phyloP scores from a whole-genome alignment of 495 filamentous ascomycete genomes.

The Darksidea phi region DNA sequence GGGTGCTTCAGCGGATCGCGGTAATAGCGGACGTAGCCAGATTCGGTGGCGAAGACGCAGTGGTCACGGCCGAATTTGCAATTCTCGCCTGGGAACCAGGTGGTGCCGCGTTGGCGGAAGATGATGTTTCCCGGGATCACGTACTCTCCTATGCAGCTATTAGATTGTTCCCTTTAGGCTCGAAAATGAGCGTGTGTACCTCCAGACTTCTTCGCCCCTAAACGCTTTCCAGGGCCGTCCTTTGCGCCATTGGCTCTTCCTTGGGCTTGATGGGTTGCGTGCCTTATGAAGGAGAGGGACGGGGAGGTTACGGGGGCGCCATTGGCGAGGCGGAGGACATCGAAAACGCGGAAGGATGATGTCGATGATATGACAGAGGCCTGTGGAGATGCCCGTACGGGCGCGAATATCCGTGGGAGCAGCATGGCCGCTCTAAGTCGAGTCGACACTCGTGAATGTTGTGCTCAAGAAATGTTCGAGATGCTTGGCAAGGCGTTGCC shows the following conservation, averaged over 20 bases:
- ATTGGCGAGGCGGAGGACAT: conserved; percentile 29
- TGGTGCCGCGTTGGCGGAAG: conserved; percentile 91
- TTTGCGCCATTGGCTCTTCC: conserved; percentile 81
- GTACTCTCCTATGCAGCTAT: conserved; percentile 63
- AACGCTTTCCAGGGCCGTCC: conserved; percentile 85
- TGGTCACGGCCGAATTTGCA: conserved; percentile 93
- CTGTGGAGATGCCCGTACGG: conserved; percentile 20
- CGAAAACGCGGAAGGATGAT: conserved; percentile 23
- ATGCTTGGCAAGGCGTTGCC: conserved; percentile 8
- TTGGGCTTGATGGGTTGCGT: conserved; percentile 84
- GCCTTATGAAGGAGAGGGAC: conserved; percentile 50
- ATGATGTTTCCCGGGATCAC: conserved; percentile 96
- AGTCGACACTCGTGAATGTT: neutral
- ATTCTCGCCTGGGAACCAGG: conserved; percentile 94
- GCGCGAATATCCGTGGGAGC: conserved; percentile 36
- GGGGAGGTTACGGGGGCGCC: conserved; percentile 20
- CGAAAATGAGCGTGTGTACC: conserved; percentile 51
- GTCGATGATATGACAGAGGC: neutral
- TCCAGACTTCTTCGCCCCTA: conserved; percentile 89
- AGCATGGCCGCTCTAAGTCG: conserved; percentile 33
- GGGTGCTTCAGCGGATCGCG: conserved; percentile 75
- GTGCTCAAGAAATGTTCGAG: conserved; percentile 8
- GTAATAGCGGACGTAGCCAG: conserved; percentile 96
- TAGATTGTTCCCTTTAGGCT: neutral
- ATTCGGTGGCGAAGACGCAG: conserved; percentile 82